These are phyloP conservation scores for Cenchrus americanus DNA, from an alignment of 176 grass and related monocot genomes.

Conservation along the genomic window DNA sequence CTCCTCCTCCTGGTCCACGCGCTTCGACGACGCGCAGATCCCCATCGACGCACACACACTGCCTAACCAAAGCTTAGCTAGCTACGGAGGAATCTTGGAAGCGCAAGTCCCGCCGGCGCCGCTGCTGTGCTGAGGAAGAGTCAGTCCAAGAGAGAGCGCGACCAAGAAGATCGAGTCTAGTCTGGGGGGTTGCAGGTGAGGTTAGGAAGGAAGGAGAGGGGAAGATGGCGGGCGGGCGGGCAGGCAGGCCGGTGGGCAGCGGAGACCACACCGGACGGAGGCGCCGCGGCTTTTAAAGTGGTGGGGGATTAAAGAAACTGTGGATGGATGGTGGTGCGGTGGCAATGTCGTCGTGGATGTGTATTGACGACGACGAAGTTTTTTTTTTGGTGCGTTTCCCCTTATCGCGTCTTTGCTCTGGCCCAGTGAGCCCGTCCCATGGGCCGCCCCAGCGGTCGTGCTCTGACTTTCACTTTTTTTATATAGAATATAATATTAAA, in stretches of 20 bases:
- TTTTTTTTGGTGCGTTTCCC: not conserved
- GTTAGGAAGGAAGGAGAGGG: not conserved
- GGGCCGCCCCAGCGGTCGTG: not conserved
- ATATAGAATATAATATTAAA: no score
- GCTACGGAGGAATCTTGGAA: no score
- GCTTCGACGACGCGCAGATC: constrained; percentile 64
- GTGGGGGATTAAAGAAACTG: not conserved
- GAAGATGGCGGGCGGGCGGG: not conserved
- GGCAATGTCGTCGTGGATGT: not conserved
- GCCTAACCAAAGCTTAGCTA: no score
- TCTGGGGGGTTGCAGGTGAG: no score
- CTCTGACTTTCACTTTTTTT: not conserved
- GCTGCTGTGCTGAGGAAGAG: not conserved
- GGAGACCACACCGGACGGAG: not conserved
- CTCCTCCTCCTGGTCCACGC: constrained; percentile 47
- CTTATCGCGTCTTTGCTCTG: not conserved
- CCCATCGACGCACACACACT: constrained; percentile 47
- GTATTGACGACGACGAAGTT: not conserved
- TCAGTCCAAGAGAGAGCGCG: not conserved
- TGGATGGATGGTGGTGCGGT: no score
- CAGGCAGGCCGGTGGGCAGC: not conserved
- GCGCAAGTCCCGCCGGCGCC: not conserved
- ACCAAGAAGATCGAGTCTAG: no score
- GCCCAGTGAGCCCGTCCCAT: not conserved
- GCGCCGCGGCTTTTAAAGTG: constrained; percentile 25